A percentile compares a stretch with the other conserved stretches of the same genome.
Evolutionary conservation across 805 yeast species (phyloP).

Genomic region (Candida tibetensis): DNA sequence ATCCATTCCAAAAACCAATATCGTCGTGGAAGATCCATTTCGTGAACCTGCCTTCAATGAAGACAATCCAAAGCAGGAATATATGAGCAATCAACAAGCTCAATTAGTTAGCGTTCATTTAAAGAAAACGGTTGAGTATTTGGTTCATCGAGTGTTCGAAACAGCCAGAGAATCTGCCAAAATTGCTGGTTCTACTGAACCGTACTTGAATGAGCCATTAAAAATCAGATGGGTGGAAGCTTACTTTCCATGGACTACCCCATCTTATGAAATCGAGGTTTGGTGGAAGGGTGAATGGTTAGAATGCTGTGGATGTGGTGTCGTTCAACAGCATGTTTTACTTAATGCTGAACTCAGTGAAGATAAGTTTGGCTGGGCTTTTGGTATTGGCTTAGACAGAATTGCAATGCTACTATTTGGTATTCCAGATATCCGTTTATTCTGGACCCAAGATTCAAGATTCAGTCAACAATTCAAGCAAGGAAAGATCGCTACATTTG

Average conservation of each 20-base stretch:
- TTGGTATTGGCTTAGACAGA: slow-evolving; percentile 93
- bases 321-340: slow-evolving; percentile 76
- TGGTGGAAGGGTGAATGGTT: slow-evolving; percentile 99
- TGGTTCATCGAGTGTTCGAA: slow-evolving; percentile 80
- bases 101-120: slow-evolving; percentile 71
- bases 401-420: slow-evolving; percentile 95
- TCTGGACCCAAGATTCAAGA: slow-evolving; percentile 84
- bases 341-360: slow-evolving; percentile 62
- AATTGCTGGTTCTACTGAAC: slow-evolving; percentile 54
- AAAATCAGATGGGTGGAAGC: slow-evolving; percentile 93
- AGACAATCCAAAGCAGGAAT: slow-evolving; percentile 76
- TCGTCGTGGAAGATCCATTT: slow-evolving; percentile 74
- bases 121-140: slow-evolving; percentile 78
- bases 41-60: slow-evolving; percentile 45
- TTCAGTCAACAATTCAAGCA: slow-evolving; percentile 69
- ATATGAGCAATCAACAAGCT: slow-evolving; percentile 69
- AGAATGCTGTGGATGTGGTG: slow-evolving; percentile 95
- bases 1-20: slow-evolving; percentile 60
- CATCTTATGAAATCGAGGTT: slow-evolving; percentile 97
- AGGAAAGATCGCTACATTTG: slow-evolving; percentile 67
- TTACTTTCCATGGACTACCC: slow-evolving; percentile 97
- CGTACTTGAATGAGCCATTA: slow-evolving; percentile 68
- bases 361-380: slow-evolving; percentile 89
- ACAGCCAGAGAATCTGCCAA: slow-evolving; percentile 63
- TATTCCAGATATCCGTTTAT: slow-evolving; percentile 89